Percentiles rank a stretch among this genome's conserved stretches.
Evolutionary conservation across 1,139 yeast species (phyloP).

Genomic region (Saccharomyces hybrid): DNA sequence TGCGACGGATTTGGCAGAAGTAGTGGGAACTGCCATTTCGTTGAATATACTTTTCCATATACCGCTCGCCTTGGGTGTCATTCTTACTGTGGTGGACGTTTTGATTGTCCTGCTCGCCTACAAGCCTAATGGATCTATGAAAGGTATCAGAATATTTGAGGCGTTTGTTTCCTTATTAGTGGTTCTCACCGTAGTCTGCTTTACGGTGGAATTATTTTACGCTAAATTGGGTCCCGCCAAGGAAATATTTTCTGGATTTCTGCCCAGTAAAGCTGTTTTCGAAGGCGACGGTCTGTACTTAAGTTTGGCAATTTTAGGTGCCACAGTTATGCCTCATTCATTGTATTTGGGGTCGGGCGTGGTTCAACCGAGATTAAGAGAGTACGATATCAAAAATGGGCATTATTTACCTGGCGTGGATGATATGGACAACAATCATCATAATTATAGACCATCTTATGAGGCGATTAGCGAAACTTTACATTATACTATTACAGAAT

Average conservation of each 20-base stretch:
- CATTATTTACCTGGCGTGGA: constrained; percentile 30
- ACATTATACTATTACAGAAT: constrained; percentile 57
- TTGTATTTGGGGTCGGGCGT: constrained; percentile 67
- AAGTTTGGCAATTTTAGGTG: constrained; percentile 69
- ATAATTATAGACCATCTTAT: constrained; percentile 53
- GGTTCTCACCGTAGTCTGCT: constrained; percentile 57
- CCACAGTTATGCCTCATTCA: constrained; percentile 82
- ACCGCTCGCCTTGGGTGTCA: too few species aligned
- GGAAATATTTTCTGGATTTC: constrained; percentile 46
- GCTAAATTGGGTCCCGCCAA: constrained; percentile 35
- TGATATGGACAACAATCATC: constrained; percentile 29
- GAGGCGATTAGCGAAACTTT: constrained; percentile 61
- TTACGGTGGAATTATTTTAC: constrained; percentile 52
- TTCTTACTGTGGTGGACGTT: constrained; percentile 63
- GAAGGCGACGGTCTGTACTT: constrained; percentile 56
- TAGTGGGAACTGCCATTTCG: constrained; percentile 74
- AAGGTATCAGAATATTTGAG: constrained; percentile 59
- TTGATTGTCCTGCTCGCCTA: constrained; percentile 60
- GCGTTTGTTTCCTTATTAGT: constrained; percentile 56
- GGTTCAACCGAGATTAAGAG: constrained; percentile 68
- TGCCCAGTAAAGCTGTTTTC: constrained; percentile 50
- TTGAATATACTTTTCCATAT: too few species aligned
- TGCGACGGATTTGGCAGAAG: constrained; percentile 78
- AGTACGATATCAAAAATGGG: constrained; percentile 50
- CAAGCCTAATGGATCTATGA: constrained; percentile 62